Evolutionary conservation across 1,284 basidiomycete genomes (phyloP).

Genomic region (Cystobasidiaceae sp.): DNA sequence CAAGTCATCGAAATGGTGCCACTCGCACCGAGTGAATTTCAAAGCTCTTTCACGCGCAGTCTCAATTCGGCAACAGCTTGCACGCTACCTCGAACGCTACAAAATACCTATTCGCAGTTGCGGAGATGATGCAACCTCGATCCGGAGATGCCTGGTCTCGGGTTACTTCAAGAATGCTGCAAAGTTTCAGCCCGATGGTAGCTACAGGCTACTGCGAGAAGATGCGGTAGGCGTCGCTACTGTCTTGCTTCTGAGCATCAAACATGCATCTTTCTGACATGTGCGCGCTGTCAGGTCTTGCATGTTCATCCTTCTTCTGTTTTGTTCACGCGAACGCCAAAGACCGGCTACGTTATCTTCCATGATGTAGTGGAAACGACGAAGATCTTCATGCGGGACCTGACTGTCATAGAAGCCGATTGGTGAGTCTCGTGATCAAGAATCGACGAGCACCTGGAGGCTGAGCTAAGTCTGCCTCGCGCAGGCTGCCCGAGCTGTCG

Average conservation of each 20-base stretch:
- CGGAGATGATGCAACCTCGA: slow-evolving; percentile 60
- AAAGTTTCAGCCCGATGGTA: slow-evolving; percentile 51
- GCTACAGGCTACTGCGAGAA: slow-evolving; percentile 72
- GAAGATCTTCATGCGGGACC: slow-evolving; percentile 61
- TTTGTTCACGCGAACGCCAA: slow-evolving; percentile 83
- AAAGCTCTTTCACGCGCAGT: slow-evolving; percentile 85
- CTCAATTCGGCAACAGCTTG: slow-evolving; percentile 83
- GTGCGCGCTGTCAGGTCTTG: slow-evolving; percentile 57
- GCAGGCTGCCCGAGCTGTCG: slow-evolving; percentile 29
- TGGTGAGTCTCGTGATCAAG: slow-evolving; percentile 48
- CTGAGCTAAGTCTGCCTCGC: not conserved
- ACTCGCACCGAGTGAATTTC: slow-evolving; percentile 84
- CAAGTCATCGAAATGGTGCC: slow-evolving; percentile 81
- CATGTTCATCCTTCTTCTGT: slow-evolving; percentile 92
- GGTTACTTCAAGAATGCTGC: slow-evolving; percentile 95
- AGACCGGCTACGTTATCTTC: slow-evolving; percentile 86
- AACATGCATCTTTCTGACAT: not conserved
- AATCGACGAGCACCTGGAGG: not conserved
- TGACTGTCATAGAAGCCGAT: slow-evolving; percentile 54
- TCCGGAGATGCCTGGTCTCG: slow-evolving; percentile 77
- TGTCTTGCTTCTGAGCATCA: not conserved
- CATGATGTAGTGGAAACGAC: slow-evolving; percentile 95
- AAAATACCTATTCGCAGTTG: slow-evolving; percentile 60
- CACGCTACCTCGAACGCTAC: slow-evolving; percentile 87
- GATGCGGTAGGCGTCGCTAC: slow-evolving; percentile 58